Base-by-base conservation (phyloP, 106 monocot genomes). In the Narthecium ossifragum region DNA sequence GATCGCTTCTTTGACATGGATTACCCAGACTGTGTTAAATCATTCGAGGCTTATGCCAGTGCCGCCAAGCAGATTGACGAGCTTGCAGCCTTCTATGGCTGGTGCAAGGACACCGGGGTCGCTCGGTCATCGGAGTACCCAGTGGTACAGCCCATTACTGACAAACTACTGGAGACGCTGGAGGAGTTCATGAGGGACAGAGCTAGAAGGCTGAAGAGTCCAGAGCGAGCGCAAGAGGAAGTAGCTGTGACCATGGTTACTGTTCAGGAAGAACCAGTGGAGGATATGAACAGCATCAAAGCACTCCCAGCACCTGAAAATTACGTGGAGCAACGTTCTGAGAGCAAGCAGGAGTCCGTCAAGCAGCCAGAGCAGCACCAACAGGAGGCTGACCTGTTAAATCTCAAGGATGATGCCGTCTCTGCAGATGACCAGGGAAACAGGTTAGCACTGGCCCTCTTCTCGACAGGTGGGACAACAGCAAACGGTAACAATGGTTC, bases 21-120 rank as follows among this genome's bases (percentile, higher is more conserved):
- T 2, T 86, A 89, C 28, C 31, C 71, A 0, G 83, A 86, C 17
- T 94, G 85, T 39, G 72, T 60, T 14, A 94, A 94, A 70, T 66
- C 82, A 1, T 89, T 94, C 28, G 93, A 94, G 50, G 85, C 77
- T 10, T 85, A 89, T 29, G 79, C 75, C 9, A 61, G 67, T 61
- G 77, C 79, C 0, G 93, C 93, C 6, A 94, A 86, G 77, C 93
- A 94, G 70, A 86, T 89, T 7, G 89, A 94, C 21, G 93, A 86
- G 73, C 77, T 94, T 11, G 21, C 71, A 9, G 49, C 49, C 0
- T 89, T 94, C 63, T 94, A 85, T 46, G 72, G 41, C 1, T 94
- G 93, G 93, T 85, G 85, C 61, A 83, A 89, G 51, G 77, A 80
- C 14, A 71, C 76, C 3, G 89, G 85, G 2, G 70, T 94, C 12